Conservation (phyloP, 2,329 filamentous ascomycete species). For the Hawksworthiomyces lignivorus region DNA sequence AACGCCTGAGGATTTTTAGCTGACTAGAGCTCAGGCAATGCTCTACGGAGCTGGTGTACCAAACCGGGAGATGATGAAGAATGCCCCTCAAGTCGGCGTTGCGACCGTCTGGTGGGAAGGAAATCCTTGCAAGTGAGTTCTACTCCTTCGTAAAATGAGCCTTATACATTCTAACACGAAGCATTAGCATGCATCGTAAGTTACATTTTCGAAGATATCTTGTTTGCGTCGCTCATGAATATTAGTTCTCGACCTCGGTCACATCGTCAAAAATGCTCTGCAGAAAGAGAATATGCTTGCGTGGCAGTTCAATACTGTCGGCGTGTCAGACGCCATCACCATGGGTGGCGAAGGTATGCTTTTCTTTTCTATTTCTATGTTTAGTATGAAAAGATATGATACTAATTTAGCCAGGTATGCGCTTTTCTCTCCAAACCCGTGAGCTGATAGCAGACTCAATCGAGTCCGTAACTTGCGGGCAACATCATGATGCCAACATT, state of each 20-base stretch:
- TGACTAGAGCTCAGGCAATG: constrained; percentile 59
- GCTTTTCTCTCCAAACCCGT: constrained; percentile 81
- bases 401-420: constrained; percentile 57
- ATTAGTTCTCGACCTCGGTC: constrained; percentile 72
- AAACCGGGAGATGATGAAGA: constrained; percentile 77
- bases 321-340: constrained; percentile 82
- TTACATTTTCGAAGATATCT: too few relatives aligned
- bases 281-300: constrained; percentile 78
- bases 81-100: constrained; percentile 80
- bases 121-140: constrained; percentile 84
- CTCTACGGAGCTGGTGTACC: constrained; percentile 90
- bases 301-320: constrained; percentile 91
- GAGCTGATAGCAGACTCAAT: constrained; percentile 93
- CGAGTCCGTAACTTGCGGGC: constrained; percentile 84
- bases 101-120: constrained; percentile 96
- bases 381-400: too few relatives aligned
- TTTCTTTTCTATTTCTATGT: not conserved
- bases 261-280: constrained; percentile 75
- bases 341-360: constrained; percentile 87
- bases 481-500: constrained; percentile 89
- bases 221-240: not conserved
- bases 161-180: too few relatives aligned
- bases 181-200: too few relatives aligned
- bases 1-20: too few relatives aligned
- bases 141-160: too few relatives aligned